Evolutionary conservation across 2,329 filamentous ascomycete genomes (phyloP).

Genomic region (Coniochaeta prunicola): DNA sequence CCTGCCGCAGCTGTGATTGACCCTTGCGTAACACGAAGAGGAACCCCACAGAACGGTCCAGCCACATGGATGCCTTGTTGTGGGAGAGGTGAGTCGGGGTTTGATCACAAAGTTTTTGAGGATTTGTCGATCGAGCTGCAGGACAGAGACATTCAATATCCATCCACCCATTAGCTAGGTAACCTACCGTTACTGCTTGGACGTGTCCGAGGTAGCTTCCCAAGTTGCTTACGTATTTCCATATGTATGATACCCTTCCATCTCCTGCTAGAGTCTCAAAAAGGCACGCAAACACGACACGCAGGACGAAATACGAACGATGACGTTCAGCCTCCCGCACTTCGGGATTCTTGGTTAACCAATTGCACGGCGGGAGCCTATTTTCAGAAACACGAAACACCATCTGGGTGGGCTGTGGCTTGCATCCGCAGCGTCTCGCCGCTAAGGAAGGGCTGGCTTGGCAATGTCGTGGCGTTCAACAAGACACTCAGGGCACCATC

Average conservation of each 20-base stretch:
- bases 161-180: too few species aligned
- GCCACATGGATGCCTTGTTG: background rate
- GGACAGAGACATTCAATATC: background rate
- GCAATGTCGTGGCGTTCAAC: background rate
- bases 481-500: background rate
- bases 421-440: background rate
- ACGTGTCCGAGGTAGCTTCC: too few species aligned
- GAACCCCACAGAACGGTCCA: background rate
- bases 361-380: background rate
- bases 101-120: background rate
- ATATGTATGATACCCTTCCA: too few species aligned
- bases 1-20: background rate
- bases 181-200: too few species aligned
- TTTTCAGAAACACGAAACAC: slow-evolving; percentile 5
- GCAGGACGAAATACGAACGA: background rate
- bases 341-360: background rate
- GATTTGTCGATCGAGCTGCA: background rate
- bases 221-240: background rate
- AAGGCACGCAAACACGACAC: background rate
- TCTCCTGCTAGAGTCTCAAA: too few species aligned
- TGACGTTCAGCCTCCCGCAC: background rate
- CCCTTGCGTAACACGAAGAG: background rate
- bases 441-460: background rate
- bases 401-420: background rate
- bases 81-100: background rate